Evolutionary conservation across 2,329 filamentous ascomycete genomes (phyloP), one percentile per base, ranked within the genome.

Genomic region (Biscogniauxia sp.): DNA sequence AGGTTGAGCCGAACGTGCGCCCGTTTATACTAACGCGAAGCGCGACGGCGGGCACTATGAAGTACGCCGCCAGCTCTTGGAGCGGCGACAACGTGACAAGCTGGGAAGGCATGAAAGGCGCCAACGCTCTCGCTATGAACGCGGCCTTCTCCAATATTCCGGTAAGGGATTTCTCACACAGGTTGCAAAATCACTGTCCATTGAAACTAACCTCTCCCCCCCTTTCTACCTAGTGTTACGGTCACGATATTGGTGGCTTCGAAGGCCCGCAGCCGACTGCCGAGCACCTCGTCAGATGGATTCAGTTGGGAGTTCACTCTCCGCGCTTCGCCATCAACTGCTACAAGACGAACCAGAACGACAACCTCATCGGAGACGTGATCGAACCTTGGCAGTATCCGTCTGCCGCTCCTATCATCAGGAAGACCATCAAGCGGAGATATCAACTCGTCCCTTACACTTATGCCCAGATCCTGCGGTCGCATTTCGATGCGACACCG

Each of bases 331-430:
- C 89, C 11, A 91, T 91, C 77, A 92, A 92, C 74, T 92, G 89
- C 74, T 91, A 88, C 82, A 92, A 92, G 76, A 92, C 89, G 0
- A 84, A 82, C 0, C 81, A 84, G 0, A 77, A 82, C 0, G 86
- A 91, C 73, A 91, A 87, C 67, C 79, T 79, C 0, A 80, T 90
- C 23, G 89, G 89, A 7, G 88, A 90, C 41, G 88, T 92, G 0
- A 92, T 92, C 60, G 88, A 91, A 75, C 89, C 89, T 0, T 92
- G 88, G 87, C 91, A 91, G 87, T 89, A 91, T 68, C 86, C 88
- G 0, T 83, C 87, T 41, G 86, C 87, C 26, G 86, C 87, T 0
- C 83, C 82, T 0, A 74, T 88, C 1, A 78, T 92, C 15, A 83
- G 89, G 17, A 80, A 81, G 56, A 81, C 87, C 0, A 90, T 92